Base-by-base conservation (phyloP, 495 filamentous ascomycete genomes). In the Podospora conica region DNA sequence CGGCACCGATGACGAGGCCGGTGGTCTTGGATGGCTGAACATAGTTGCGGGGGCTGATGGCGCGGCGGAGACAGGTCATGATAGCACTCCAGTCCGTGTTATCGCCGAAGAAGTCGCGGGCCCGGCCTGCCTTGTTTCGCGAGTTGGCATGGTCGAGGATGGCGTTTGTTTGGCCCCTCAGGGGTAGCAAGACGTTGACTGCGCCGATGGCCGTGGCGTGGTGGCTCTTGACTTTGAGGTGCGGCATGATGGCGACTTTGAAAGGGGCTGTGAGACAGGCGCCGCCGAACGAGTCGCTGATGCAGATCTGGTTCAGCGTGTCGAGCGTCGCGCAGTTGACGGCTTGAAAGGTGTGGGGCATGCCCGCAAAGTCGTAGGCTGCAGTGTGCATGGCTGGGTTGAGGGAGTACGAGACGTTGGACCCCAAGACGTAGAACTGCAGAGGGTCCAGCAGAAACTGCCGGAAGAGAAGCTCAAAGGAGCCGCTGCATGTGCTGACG, bases 31-130 rank as follows among this genome's bases (percentile, higher is more conserved):
- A 80, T 0, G 86, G 85, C 64, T 87, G 88, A 5, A 93, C 88
- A 3, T 87, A 88, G 71, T 95, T 93, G 12, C 89, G 84, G 11
- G 91, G 91, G 12, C 90, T 92, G 60, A 93, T 86, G 62, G 91
- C 90, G 27, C 90, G 85, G 3, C 84, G 85, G 25, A 93, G 82
- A 68, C 89, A 91, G 9, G 80, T 80, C 11, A 77, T 60, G 21
- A 93, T 90, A 15, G 90, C 87, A 25, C 89, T 88, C 88, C 90
- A 95, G 76, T 93, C 91, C 0, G 90, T 95, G 72, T 95, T 95
- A 63, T 93, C 90, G 8, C 91, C 91, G 67, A 91, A 93, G 68
- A 92, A 88, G 5, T 84, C 88, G 58, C 82, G 72, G 5, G 90
- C 83, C 1, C 82, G 77, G 0, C 91, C 90, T 4, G 87, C 81